Conservation (phyloP, 2,329 filamentous ascomycete species). For the Colletotrichum shisoi region DNA sequence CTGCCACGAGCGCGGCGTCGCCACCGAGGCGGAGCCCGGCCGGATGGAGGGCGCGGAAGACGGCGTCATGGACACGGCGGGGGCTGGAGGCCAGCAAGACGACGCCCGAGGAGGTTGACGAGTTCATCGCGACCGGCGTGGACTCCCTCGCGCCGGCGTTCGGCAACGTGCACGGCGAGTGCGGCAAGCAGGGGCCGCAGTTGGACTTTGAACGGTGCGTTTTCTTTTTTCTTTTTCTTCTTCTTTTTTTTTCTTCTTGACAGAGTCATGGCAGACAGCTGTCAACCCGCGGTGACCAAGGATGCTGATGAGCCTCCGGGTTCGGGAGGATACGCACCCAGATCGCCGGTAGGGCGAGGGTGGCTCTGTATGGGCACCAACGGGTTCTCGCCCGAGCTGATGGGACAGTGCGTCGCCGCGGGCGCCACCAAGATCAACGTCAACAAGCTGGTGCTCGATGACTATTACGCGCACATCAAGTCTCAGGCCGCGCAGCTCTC, state of each 20-base stretch:
- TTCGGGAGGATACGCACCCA: slow-evolving; percentile 19
- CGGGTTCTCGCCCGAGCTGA: slow-evolving; percentile 54
- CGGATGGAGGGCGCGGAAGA: slow-evolving; percentile 71
- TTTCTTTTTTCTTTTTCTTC: not conserved
- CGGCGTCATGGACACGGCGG: slow-evolving; percentile 67
- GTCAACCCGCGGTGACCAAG: not conserved
- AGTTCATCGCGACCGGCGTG: slow-evolving; percentile 76
- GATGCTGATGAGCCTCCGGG: slow-evolving; percentile 7
- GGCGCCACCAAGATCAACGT: slow-evolving; percentile 61
- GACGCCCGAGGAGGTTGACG: slow-evolving; percentile 72
- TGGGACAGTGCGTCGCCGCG: slow-evolving; percentile 54
- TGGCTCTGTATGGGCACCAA: slow-evolving; percentile 61
- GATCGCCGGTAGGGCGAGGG: slow-evolving; percentile 20
- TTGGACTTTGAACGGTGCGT: slow-evolving; percentile 61
- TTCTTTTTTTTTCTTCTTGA: no score
- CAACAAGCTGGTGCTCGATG: slow-evolving; percentile 54
- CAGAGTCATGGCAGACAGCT: no score
- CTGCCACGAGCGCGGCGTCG: slow-evolving; percentile 69
- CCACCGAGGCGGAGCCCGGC: slow-evolving; percentile 74
- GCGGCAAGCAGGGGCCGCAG: slow-evolving; percentile 69
- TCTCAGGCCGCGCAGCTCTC: slow-evolving; percentile 46
- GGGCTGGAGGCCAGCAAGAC: slow-evolving; percentile 64
- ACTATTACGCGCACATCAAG: slow-evolving; percentile 51
- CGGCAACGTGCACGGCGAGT: slow-evolving; percentile 79
- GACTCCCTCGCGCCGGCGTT: slow-evolving; percentile 79